Evolutionary conservation across 192 early-diverging fungal genomes (phyloP), one percentile per base, ranked within the genome.

Genomic region (Coemansia pectinata): DNA sequence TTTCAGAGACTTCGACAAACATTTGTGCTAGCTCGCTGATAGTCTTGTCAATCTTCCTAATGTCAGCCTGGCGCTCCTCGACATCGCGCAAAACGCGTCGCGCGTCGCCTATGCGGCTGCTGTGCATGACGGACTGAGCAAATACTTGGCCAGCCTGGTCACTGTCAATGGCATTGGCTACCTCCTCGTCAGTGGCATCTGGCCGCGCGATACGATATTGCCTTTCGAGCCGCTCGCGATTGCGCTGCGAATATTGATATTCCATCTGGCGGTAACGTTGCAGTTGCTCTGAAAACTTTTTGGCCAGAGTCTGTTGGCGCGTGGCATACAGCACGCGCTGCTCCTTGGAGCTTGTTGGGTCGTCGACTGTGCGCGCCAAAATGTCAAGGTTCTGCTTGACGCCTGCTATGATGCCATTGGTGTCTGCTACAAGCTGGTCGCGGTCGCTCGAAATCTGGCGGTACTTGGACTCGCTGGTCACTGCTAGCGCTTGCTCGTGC

Each of bases 91-190:
- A 67, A 25, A 85, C 77, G 44, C 76, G 76, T 39, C 74, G 73
- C 17, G 76, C 79, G 41, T 78, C 74, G 19, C 75, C 67, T 9
- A 74, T 34, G 10, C 77, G 68, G 66, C 31, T 74, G 58, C 71
- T 67, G 25, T 52, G 60, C 76, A 82, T 76, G 15, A 85, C 73
- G 0, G 79, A 67, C 59, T 82, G 76, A 4, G 84, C 76, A 79
- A 85, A 85, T 63, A 82, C 76, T 62, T 81, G 77, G 15, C 77
- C 77, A 27, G 84, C 84, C 58, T 78, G 76, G 60, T 80, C 81
- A 63, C 67, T 72, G 47, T 86, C 74, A 41, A 83, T 64, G 48
- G 80, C 85, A 15, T 65, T 69, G 34, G 71, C 62, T 27, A 83
- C 73, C 38, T 86, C 80, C 3, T 72, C 72, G 21, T 79, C 77